Base-by-base conservation (phyloP, 805 yeast species). In the Schwanniomyces yamadae region DNA sequence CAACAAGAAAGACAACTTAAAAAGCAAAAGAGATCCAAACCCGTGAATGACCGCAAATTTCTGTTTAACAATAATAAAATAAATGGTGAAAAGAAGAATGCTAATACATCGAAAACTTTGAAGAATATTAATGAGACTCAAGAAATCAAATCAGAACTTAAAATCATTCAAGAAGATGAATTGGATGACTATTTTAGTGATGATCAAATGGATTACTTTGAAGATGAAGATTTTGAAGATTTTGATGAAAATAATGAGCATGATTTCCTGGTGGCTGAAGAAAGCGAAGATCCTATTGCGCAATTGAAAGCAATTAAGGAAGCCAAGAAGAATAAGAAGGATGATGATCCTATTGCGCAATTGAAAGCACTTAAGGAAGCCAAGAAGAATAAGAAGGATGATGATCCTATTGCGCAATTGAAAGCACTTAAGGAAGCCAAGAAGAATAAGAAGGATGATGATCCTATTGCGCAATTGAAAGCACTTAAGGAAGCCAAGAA, bases 181-280 rank as follows among this genome's bases (percentile, higher is more conserved):
- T 36, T 61, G 6, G 51, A 46, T 2, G 59, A 56, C 27, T 63
- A 54, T 15, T 31, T 43, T 15, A 42, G 42, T 14, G 55, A 57
- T 1, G 73, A 69, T 29, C 73, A 73, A 2, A 65, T 66, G 67
- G 69, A 61, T 2, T 65, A 71, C 4, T 34, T 49, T 73, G 36
- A 69, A 58, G 52, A 66, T 66, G 22, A 42, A 63, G 35, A 44
- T 26, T 40, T 47, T 28, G 52, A 49, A 24, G 49, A 44, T 17
- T 50, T 48, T 24, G 42, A 45, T 42, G 40, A 47, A 37, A 46
- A 46, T 18, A 41, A 23, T 7, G 46, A 40, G 8, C 46, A 39
- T 34, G 48, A 42, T n/a, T n/a, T n/a, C n/a, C n/a, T n/a, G n/a
- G n/a, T n/a, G n/a, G n/a, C n/a, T n/a, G 48, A 42, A 13, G 43